phyloP scores from a whole-genome alignment of 768 basidiomycete species.

The Ephemerocybe angulata region DNA sequence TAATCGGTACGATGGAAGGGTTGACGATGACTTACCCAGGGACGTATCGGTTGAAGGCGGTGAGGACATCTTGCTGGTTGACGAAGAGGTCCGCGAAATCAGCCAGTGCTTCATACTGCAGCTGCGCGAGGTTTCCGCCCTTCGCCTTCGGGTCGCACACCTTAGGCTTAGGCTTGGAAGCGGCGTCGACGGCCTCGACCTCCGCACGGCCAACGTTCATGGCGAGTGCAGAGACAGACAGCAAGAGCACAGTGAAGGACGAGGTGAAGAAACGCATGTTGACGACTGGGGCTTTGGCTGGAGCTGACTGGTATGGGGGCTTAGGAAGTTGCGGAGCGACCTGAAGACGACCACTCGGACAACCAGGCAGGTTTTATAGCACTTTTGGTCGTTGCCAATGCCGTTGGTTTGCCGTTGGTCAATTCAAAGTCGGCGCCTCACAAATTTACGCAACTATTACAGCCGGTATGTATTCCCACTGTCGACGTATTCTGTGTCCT shows the following conservation, averaged over 20 bases:
- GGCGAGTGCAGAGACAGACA: background rate
- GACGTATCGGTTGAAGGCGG: constrained; percentile 5
- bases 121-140: background rate
- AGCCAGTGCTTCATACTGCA: constrained; percentile 2
- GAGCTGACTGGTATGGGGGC: too few species aligned
- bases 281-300: too few species aligned
- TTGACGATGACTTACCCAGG: constrained; percentile 1
- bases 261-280: background rate
- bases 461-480: too few species aligned
- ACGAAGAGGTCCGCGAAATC: constrained; percentile 7
- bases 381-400: too few species aligned
- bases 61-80: background rate
- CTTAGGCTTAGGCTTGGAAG: background rate
- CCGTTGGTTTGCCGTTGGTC: too few species aligned
- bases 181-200: too few species aligned
- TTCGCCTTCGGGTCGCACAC: constrained; percentile 1
- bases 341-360: too few species aligned
- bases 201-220: background rate
- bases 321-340: too few species aligned
- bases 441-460: too few species aligned
- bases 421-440: too few species aligned
- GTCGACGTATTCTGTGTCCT: too few species aligned
- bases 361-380: too few species aligned
- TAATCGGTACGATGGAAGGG: background rate
- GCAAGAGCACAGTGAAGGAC: background rate